A percentile compares a stretch with the other conserved stretches of the same genome.
Evolutionary conservation across 225 moss, liverwort and hornwort species (phyloP).

Genomic region (Lunularia cruciata): DNA sequence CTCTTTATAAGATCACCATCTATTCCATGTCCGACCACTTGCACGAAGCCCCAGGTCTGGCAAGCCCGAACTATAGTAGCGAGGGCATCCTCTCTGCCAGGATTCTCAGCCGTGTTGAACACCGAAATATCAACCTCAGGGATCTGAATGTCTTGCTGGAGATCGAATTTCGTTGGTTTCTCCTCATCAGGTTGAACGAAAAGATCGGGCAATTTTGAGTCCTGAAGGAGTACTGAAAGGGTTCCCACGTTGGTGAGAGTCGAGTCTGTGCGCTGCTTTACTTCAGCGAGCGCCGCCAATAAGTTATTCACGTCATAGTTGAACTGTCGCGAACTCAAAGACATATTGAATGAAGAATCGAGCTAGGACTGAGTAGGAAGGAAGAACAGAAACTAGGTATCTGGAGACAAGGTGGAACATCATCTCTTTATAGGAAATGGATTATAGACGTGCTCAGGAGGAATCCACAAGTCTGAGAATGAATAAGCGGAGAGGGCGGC

Average conservation of each 20-base stretch:
- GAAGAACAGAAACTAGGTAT: too few relatives aligned
- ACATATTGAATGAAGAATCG: too few relatives aligned
- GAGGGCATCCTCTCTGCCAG: background rate
- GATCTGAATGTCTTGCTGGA: background rate
- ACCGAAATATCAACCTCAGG: conserved; percentile 13
- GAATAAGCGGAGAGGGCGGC: too few relatives aligned
- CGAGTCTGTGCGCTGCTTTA: conserved; percentile 10
- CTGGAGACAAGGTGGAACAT: too few relatives aligned
- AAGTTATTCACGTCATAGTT: too few relatives aligned
- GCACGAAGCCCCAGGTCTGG: conserved; percentile 20
- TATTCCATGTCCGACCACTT: conserved; percentile 16
- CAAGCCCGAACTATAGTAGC: background rate
- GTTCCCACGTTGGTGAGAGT: conserved; percentile 15
- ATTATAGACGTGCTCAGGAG: too few relatives aligned
- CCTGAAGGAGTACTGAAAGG: conserved; percentile 14
- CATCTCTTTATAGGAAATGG: too few relatives aligned
- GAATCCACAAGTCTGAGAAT: too few relatives aligned
- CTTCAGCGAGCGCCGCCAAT: conserved; percentile 1
- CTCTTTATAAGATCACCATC: background rate
- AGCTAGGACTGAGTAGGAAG: too few relatives aligned
- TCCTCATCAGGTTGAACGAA: conserved; percentile 21
- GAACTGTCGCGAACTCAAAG: too few relatives aligned
- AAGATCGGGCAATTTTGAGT: background rate
- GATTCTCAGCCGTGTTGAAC: background rate
- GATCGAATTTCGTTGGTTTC: background rate